Percentiles rank a stretch among this genome's conserved stretches.
These are phyloP conservation scores for Pseudomonodictys pantanalensis DNA, from an alignment of 495 filamentous ascomycete species.

Conservation along the genomic window DNA sequence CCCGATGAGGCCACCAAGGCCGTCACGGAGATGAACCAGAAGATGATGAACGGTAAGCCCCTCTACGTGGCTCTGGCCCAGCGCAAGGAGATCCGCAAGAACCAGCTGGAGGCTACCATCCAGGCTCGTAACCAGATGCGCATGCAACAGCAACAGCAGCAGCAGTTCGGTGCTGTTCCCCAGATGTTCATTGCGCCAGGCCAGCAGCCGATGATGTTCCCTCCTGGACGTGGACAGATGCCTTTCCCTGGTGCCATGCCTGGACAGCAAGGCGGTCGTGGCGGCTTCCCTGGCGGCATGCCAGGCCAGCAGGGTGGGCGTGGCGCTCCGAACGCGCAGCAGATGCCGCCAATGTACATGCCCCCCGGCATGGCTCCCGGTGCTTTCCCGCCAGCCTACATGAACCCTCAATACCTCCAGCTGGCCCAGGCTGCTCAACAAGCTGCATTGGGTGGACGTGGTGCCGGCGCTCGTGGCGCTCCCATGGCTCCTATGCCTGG, in stretches of 20 bases:
- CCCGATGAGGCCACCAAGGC: slow-evolving; percentile 99
- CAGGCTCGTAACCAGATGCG: slow-evolving; percentile 97
- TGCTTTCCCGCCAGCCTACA: slow-evolving; percentile 42
- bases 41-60: slow-evolving; percentile 96
- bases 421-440: slow-evolving; percentile 52
- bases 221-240: slow-evolving; percentile 66
- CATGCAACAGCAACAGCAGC: slow-evolving; percentile 92
- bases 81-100: slow-evolving; percentile 99
- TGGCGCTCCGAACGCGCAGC: slow-evolving; percentile 69
- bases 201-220: slow-evolving; percentile 77
- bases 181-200: slow-evolving; percentile 85
- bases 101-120: slow-evolving; percentile 96
- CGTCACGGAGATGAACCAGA: slow-evolving; percentile 98
- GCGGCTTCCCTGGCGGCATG: slow-evolving; percentile 76
- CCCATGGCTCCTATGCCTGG: slow-evolving; percentile 69
- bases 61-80: slow-evolving; percentile 97
- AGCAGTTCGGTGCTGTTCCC: slow-evolving; percentile 74
- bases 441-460: slow-evolving; percentile 62
- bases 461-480: slow-evolving; percentile 68
- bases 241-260: slow-evolving; percentile 85
- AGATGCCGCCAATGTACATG: slow-evolving; percentile 78
- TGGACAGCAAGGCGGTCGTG: slow-evolving; percentile 68
- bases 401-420: slow-evolving; percentile 41
- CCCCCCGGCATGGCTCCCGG: slow-evolving; percentile 68
- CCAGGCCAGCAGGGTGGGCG: slow-evolving; percentile 79